Percentiles rank a stretch among this genome's conserved stretches.
Evolutionary conservation across 441 rosid genomes (phyloP).

Genomic region (Populus hybrid): DNA sequence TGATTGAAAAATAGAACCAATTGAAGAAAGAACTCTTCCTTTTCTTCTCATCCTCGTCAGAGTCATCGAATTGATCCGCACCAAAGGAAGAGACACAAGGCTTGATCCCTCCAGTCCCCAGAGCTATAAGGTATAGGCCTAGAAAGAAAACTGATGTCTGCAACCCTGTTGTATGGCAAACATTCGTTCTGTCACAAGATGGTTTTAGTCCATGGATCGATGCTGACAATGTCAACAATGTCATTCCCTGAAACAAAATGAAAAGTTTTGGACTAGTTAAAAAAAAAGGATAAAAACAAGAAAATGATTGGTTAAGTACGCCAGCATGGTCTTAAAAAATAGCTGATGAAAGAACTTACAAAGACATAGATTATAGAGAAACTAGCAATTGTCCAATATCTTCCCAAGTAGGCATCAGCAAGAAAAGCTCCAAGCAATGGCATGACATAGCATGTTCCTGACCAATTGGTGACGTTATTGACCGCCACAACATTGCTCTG

Average conservation of each 20-base stretch:
- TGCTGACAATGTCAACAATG: constrained; percentile 62
- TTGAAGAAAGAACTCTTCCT: no score
- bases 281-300: not conserved
- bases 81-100: no score
- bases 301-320: no score
- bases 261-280: not conserved
- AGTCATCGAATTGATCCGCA: no score
- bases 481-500: constrained; percentile 50
- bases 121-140: constrained; percentile 78
- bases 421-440: constrained; percentile 58
- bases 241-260: constrained; percentile 56
- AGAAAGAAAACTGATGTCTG: constrained; percentile 50
- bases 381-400: constrained; percentile 80
- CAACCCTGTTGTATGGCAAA: constrained; percentile 44
- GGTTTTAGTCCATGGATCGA: constrained; percentile 65
- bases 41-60: no score
- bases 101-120: no score
- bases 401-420: constrained; percentile 68
- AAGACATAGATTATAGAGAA: constrained; percentile 59
- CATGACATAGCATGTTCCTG: constrained; percentile 59
- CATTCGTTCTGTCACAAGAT: constrained; percentile 31
- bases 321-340: not conserved
- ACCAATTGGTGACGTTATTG: constrained; percentile 64
- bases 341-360: constrained; percentile 28
- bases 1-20: no score